Evolutionary conservation across 2,329 filamentous ascomycete species (phyloP).

Genomic region (Hypoxylon sp.): DNA sequence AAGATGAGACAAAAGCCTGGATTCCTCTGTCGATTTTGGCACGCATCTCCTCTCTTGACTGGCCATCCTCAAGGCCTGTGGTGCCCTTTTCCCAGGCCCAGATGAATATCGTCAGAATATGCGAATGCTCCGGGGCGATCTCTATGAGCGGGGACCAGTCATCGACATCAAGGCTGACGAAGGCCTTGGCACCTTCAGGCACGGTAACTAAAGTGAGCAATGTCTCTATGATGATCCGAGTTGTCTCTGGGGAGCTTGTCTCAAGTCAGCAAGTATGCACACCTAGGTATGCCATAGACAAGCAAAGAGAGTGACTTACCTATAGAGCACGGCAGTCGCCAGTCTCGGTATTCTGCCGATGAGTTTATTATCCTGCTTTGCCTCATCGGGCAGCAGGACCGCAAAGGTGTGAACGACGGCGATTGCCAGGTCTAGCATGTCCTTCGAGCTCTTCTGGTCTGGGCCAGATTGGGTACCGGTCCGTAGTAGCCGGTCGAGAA

Average conservation of each 20-base stretch:
- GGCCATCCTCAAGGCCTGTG: slow-evolving; percentile 43
- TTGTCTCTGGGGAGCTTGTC: slow-evolving; percentile 60
- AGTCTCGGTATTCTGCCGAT: slow-evolving; percentile 62
- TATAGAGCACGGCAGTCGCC: slow-evolving; percentile 60
- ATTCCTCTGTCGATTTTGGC: slow-evolving; percentile 58
- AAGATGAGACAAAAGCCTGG: slow-evolving; percentile 58
- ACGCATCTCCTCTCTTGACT: slow-evolving; percentile 37
- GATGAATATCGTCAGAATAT: slow-evolving; percentile 63
- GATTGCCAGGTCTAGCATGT: slow-evolving; percentile 70
- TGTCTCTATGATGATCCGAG: slow-evolving; percentile 62
- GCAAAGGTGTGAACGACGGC: slow-evolving; percentile 70
- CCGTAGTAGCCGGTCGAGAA: slow-evolving; percentile 68
- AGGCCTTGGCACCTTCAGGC: slow-evolving; percentile 57
- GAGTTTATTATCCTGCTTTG: slow-evolving; percentile 56
- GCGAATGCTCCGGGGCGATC: slow-evolving; percentile 60
- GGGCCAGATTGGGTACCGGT: slow-evolving; percentile 54
- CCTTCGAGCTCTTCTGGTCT: slow-evolving; percentile 56
- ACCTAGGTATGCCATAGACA: background rate
- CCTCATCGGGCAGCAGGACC: slow-evolving; percentile 60
- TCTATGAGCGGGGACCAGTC: slow-evolving; percentile 65
- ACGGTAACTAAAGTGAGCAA: slow-evolving; percentile 63
- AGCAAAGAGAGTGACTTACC: slow-evolving; percentile 50
- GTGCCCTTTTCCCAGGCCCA: slow-evolving; percentile 64
- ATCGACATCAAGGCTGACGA: slow-evolving; percentile 53
- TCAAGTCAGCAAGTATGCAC: slow-evolving; percentile 12